Conservation (phyloP, 805 yeast genomes). For the Candida cerambycidarum region DNA sequence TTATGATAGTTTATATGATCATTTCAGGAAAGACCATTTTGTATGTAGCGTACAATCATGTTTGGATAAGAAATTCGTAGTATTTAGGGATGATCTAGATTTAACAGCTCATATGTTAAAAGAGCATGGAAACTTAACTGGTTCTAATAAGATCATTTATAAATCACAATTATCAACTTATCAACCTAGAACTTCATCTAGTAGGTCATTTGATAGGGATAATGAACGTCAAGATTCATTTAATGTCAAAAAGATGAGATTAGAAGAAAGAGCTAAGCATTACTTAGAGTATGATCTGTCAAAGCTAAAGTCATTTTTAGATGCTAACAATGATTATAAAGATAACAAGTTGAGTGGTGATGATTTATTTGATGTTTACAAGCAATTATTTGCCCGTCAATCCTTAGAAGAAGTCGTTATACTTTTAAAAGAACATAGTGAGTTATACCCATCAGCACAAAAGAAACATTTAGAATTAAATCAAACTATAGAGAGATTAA, state of each 20-base stretch:
- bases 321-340: constrained; percentile 48
- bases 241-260: constrained; percentile 55
- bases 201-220: constrained; percentile 12
- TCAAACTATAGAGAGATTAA: constrained; percentile 15
- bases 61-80: constrained; percentile 87
- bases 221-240: constrained; percentile 37
- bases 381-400: constrained; percentile 19
- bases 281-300: constrained; percentile 57
- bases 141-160: constrained; percentile 45
- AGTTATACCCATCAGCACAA: constrained; percentile 46
- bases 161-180: constrained; percentile 68
- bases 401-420: constrained; percentile 48
- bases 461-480: constrained; percentile 14
- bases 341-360: constrained; percentile 46
- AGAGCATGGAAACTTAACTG: constrained; percentile 68
- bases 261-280: constrained; percentile 84
- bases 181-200: constrained; percentile 14
- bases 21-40: constrained; percentile 72
- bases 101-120: constrained; percentile 83
- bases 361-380: constrained; percentile 49
- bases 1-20: constrained; percentile 71
- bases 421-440: constrained; percentile 63
- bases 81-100: constrained; percentile 82
- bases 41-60: constrained; percentile 77
- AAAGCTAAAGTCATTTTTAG: constrained; percentile 48